These are phyloP conservation scores for Umbilicus rupestris DNA, from an alignment of 164 flowering plant species.

Conservation along the genomic window DNA sequence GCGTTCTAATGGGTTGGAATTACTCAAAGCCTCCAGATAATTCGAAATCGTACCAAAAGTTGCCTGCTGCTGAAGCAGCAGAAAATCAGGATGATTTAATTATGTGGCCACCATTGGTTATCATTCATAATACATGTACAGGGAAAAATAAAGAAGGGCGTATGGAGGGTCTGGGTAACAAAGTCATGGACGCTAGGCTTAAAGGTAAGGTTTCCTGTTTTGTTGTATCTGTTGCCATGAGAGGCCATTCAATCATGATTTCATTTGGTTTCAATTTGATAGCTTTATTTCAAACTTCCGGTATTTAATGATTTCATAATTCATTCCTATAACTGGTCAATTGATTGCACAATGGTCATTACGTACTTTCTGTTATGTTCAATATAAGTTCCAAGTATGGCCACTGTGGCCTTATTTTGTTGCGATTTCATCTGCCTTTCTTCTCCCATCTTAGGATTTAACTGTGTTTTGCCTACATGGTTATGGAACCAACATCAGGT, in stretches of 20 bases:
- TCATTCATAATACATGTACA: slow-evolving; percentile 72
- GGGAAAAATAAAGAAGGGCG: slow-evolving; percentile 88
- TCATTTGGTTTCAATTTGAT: not conserved
- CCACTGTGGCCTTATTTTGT: not conserved
- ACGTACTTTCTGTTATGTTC: not conserved
- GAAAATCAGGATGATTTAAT: slow-evolving; percentile 75
- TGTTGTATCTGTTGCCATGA: slow-evolving; percentile 3
- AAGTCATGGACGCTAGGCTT: slow-evolving; percentile 68
- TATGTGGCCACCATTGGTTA: slow-evolving; percentile 90
- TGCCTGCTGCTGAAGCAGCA: slow-evolving; percentile 65
- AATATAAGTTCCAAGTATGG: not conserved
- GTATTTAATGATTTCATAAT: not conserved
- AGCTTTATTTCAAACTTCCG: not conserved
- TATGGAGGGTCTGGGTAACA: slow-evolving; percentile 92
- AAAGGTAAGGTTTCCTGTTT: slow-evolving; percentile 48
- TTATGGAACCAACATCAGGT: not conserved
- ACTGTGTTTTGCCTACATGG: not conserved
- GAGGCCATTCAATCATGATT: not conserved
- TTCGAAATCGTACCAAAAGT: slow-evolving; percentile 59
- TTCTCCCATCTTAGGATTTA: not conserved
- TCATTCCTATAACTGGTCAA: not conserved
- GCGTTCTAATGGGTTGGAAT: slow-evolving; percentile 94
- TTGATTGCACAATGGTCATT: not conserved
- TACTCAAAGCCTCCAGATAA: slow-evolving; percentile 61
- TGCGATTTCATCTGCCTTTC: not conserved